Evolutionary conservation across 2,329 filamentous ascomycete species (phyloP), one percentile per base, ranked within the genome.

Genomic region (Ophiostoma tasmaniense): DNA sequence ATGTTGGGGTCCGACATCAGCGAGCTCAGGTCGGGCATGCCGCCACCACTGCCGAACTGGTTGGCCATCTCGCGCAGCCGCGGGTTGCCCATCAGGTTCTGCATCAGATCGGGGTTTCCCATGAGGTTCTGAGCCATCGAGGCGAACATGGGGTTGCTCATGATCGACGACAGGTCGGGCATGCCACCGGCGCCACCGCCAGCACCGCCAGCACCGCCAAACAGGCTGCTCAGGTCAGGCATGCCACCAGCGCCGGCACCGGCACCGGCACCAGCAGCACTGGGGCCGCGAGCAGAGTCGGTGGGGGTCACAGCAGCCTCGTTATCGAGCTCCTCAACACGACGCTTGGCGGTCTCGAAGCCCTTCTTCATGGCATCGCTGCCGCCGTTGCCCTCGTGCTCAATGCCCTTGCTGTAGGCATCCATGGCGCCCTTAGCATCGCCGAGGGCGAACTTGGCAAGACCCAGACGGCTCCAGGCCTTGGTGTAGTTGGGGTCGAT

Each of bases 101-200:
- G 86, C 87, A 98, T 90, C 83, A 93, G 88, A 11, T 96, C 91
- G 0, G 95, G 95, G 81, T 99, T 97, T 81, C 88, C 92, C 95
- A 98, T 98, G 68, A 99, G 80, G 79, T 92, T 97, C 83, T 97
- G 92, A 4, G 95, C 95, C 93, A 98, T 97, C 81, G 86, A 91
- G 66, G 93, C 88, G 81, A 99, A 96, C 95, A 98, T 98, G 69
- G 95, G 95, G 82, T 98, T 99, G 83, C 84, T 93, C 93, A 98
- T 96, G 78, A 99, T 89, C 72, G 87, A 87, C 72, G 87, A 81
- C 30, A 99, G 83, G 78, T 98, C 94, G 14, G 93, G 93, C 90
- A 97, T 95, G 68, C 91, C 92, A 67, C 90, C 90, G 8, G 82
- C 88, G 25, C 85, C 89, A 25, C 85, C 89, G 5, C 86, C 87